phyloP scores from a whole-genome alignment of 352 stramenopile genomes.

The Phytophthora hybrid region DNA sequence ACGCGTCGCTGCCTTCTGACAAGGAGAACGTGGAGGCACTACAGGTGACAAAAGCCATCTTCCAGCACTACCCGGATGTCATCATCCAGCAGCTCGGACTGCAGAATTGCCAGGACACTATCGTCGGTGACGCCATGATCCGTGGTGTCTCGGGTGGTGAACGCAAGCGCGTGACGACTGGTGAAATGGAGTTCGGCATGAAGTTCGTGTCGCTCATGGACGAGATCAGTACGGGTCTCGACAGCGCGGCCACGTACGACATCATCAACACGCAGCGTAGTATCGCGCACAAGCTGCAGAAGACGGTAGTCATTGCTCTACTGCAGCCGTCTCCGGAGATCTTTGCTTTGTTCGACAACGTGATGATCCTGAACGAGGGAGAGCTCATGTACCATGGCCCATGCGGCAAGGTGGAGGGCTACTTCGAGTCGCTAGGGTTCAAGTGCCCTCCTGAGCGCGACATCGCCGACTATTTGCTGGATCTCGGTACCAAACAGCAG shows the following conservation, averaged over 20 bases:
- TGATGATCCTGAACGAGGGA: constrained; percentile 77
- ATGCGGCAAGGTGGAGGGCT: constrained; percentile 27
- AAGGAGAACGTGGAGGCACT: constrained; percentile 41
- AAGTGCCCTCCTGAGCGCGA: constrained; percentile 35
- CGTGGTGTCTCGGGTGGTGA: constrained; percentile 77
- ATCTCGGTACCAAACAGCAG: constrained; percentile 38
- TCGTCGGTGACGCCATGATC: constrained; percentile 45
- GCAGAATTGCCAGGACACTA: constrained; percentile 13
- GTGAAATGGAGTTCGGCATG: constrained; percentile 88
- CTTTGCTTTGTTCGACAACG: constrained; percentile 82
- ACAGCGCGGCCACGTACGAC: constrained; percentile 65
- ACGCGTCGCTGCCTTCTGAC: constrained; percentile 36
- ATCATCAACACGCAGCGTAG: constrained; percentile 57
- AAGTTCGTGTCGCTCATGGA: constrained; percentile 88
- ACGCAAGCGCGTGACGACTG: constrained; percentile 75
- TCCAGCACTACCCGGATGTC: constrained; percentile 23
- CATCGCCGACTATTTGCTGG: constrained; percentile 36
- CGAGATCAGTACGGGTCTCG: constrained; percentile 72
- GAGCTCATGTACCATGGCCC: constrained; percentile 81
- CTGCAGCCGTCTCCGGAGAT: constrained; percentile 92
- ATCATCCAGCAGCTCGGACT: constrained; percentile 21
- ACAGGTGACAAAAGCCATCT: constrained; percentile 12
- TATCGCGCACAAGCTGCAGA: constrained; percentile 54
- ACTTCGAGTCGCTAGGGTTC: constrained; percentile 54
- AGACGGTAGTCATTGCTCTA: constrained; percentile 77